A percentile compares a stretch with the other conserved stretches of the same genome.
Conservation (phyloP, 768 basidiomycete genomes). For the Suillus paluster region DNA sequence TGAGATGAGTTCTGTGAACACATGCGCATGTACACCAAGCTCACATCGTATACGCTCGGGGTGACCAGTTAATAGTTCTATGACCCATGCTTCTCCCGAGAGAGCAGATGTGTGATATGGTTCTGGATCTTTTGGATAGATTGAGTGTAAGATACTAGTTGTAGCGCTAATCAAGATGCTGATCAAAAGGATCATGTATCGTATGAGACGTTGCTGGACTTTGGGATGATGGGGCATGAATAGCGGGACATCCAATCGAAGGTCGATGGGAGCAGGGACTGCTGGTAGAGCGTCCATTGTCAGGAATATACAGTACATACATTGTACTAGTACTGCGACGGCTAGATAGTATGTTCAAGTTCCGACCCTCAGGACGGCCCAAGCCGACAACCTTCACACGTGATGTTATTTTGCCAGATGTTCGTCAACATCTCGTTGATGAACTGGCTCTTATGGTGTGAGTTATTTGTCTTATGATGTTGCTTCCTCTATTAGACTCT, state of each 20-base stretch:
- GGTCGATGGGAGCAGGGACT: too few relatives aligned
- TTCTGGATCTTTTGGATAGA: not conserved
- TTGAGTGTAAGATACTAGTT: not conserved
- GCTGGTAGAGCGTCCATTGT: too few relatives aligned
- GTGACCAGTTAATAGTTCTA: conserved; percentile 26
- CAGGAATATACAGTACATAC: too few relatives aligned
- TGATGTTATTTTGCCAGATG: not conserved
- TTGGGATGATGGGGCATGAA: not conserved
- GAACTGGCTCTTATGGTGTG: not conserved
- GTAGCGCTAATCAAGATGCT: not conserved
- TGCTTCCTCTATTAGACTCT: too few relatives aligned
- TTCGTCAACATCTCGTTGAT: too few relatives aligned
- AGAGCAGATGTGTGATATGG: conserved; percentile 23
- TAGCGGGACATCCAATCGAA: too few relatives aligned
- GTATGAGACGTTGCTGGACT: not conserved
- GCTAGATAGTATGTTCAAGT: too few relatives aligned
- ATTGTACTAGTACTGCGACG: too few relatives aligned
- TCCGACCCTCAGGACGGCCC: too few relatives aligned
- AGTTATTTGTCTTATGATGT: too few relatives aligned
- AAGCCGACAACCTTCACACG: too few relatives aligned
- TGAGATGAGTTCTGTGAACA: conserved; percentile 31
- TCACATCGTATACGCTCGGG: conserved; percentile 16
- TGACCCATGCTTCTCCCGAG: conserved; percentile 25
- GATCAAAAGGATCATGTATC: not conserved
- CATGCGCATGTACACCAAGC: conserved; percentile 32